These are phyloP conservation scores for Lignosus rhinocerotis DNA, from an alignment of 1,284 basidiomycete species.

Conservation along the genomic window DNA sequence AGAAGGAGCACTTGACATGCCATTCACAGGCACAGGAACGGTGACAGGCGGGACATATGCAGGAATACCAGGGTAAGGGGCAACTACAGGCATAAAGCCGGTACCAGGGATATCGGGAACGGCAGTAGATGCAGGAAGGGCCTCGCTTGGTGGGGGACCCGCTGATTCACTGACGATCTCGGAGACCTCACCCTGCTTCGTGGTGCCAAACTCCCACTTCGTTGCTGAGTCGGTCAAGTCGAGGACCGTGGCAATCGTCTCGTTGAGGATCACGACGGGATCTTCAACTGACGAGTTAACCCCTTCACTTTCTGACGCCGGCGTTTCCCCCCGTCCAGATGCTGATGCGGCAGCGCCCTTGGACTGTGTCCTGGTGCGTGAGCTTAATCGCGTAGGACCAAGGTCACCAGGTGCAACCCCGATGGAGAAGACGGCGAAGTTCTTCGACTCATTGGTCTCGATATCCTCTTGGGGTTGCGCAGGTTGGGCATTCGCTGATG, in stretches of 20 bases:
- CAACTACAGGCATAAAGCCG: slow-evolving; percentile 7
- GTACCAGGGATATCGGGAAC: slow-evolving; percentile 11
- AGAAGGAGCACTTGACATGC: slow-evolving; percentile 14
- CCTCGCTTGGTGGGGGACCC: not conserved
- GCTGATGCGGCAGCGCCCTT: slow-evolving; percentile 24
- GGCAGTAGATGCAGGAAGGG: not conserved
- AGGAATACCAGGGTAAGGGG: slow-evolving; percentile 6
- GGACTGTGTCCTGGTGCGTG: slow-evolving; percentile 36
- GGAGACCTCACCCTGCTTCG: slow-evolving; percentile 28
- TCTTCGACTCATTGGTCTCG: slow-evolving; percentile 31
- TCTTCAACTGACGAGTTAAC: slow-evolving; percentile 1
- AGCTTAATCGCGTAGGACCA: slow-evolving; percentile 38
- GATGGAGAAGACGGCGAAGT: slow-evolving; percentile 44
- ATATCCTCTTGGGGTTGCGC: slow-evolving; percentile 6
- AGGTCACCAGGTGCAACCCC: slow-evolving; percentile 46
- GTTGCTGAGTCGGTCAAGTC: slow-evolving; percentile 38
- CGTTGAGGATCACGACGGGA: slow-evolving; percentile 10
- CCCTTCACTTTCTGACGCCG: slow-evolving; percentile 7
- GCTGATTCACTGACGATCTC: not conserved
- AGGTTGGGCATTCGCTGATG: not conserved
- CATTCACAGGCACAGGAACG: slow-evolving; percentile 16
- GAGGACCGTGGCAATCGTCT: slow-evolving; percentile 31
- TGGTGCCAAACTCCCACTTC: slow-evolving; percentile 63
- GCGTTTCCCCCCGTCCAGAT: not conserved
- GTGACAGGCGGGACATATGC: slow-evolving; percentile 18